Evolutionary conservation across 306 rosid genomes (phyloP).

Genomic region (Begonia loranthoides): DNA sequence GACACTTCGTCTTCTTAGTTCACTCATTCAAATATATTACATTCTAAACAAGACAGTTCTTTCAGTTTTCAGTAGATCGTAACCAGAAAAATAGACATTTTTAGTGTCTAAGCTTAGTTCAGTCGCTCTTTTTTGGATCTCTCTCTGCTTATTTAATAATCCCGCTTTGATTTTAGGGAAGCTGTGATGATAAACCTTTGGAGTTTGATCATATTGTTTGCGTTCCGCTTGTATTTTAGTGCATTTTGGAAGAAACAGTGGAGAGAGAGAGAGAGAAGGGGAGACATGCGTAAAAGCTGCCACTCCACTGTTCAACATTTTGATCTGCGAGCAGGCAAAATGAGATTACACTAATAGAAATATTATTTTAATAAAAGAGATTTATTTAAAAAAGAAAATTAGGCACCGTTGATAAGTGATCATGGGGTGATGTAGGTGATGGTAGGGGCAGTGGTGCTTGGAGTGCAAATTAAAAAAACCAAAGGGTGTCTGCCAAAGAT

Average conservation of each 20-base stretch:
- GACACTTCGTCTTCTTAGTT: too few relatives aligned
- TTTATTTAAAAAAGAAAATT: conserved; percentile 24
- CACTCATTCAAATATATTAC: too few relatives aligned
- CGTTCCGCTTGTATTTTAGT: conserved; percentile 31
- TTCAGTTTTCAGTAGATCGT: too few relatives aligned
- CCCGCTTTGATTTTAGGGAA: conserved; percentile 54
- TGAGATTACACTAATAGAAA: conserved; percentile 25
- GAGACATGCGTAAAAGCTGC: conserved; percentile 57
- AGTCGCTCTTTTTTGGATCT: neutral
- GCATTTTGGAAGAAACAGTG: conserved; percentile 20
- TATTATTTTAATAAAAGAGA: conserved; percentile 11
- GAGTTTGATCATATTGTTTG: conserved; percentile 20
- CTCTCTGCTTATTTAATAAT: conserved; percentile 15
- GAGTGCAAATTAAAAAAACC: too few relatives aligned
- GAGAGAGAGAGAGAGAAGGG: conserved; percentile 18
- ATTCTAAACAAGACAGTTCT: too few relatives aligned
- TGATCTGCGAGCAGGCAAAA: conserved; percentile 41
- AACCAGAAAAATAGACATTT: too few relatives aligned
- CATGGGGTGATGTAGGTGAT: conserved; percentile 28
- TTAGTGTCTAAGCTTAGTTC: too few relatives aligned
- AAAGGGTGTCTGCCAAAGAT: too few relatives aligned
- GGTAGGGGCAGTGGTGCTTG: neutral
- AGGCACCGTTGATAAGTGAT: conserved; percentile 24
- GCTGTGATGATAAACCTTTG: conserved; percentile 26
- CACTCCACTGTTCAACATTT: conserved; percentile 49